These are phyloP conservation scores for Yamadazyma scolyti DNA, from an alignment of 805 yeast genomes.

Conservation along the genomic window DNA sequence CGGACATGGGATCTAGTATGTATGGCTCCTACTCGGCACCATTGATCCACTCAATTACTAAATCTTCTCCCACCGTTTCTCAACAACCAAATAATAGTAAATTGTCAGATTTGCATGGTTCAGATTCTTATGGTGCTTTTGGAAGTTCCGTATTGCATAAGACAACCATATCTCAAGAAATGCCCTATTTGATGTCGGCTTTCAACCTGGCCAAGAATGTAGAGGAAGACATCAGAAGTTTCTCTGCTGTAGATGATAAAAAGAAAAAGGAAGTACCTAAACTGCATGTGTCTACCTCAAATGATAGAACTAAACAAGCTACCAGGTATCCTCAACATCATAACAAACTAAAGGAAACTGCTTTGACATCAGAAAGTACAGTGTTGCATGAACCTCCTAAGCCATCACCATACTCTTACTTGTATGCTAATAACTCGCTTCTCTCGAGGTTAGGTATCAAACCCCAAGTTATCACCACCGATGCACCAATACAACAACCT, in stretches of 20 bases:
- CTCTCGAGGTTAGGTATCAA: slow-evolving; percentile 36
- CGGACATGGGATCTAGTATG: slow-evolving; percentile 21
- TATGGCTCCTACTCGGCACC: slow-evolving; percentile 25
- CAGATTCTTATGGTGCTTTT: slow-evolving; percentile 25
- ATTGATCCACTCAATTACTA: slow-evolving; percentile 39
- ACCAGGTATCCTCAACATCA: slow-evolving; percentile 19
- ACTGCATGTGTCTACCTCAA: too few species aligned
- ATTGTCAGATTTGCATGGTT: slow-evolving; percentile 11
- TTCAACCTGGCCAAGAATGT: slow-evolving; percentile 59
- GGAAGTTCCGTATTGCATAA: slow-evolving; percentile 40
- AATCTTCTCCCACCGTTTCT: slow-evolving; percentile 7
- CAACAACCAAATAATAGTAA: slow-evolving; percentile 2
- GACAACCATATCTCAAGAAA: slow-evolving; percentile 57
- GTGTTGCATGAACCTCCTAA: slow-evolving; percentile 16
- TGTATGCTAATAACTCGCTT: slow-evolving; percentile 28
- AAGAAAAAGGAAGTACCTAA: background rate
- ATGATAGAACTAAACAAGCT: background rate
- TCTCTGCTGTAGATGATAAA: slow-evolving; percentile 16
- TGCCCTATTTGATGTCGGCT: slow-evolving; percentile 65
- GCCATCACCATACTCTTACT: slow-evolving; percentile 26
- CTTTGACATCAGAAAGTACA: slow-evolving; percentile 33
- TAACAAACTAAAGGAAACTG: slow-evolving; percentile 25
- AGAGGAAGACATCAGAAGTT: slow-evolving; percentile 45
- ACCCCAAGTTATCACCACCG: slow-evolving; percentile 38
- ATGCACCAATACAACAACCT: slow-evolving; percentile 15